These are phyloP conservation scores for Wickerhamiella cacticola DNA, from an alignment of 805 yeast genomes.

Conservation along the genomic window DNA sequence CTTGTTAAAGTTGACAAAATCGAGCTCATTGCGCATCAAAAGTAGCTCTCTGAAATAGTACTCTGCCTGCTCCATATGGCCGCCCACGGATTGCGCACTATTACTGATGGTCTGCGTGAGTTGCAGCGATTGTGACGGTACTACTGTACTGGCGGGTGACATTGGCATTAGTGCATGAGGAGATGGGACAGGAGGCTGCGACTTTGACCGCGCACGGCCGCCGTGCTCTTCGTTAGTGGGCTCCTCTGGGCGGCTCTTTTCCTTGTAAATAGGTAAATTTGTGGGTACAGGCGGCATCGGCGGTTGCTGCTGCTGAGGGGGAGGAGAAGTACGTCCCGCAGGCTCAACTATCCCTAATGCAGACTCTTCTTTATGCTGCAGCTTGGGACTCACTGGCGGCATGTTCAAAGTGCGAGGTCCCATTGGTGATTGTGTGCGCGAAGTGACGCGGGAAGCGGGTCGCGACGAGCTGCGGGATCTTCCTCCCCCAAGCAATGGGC, in stretches of 20 bases:
- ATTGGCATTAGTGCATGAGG: not conserved
- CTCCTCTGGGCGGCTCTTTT: not conserved
- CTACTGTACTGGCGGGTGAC: not conserved
- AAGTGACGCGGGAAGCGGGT: not conserved
- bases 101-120: not conserved
- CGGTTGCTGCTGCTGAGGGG: not conserved
- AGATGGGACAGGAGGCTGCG: constrained; percentile 9
- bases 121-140: not conserved
- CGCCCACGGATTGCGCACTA: constrained; percentile 20
- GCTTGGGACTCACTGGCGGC: not conserved
- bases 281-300: not conserved
- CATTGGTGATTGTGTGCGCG: constrained; percentile 4
- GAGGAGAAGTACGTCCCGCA: not conserved
- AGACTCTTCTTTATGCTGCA: not conserved
- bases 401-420: not conserved
- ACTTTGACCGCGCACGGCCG: constrained; percentile 8
- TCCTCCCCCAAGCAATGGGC: not conserved
- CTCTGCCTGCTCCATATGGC: constrained; percentile 21
- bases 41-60: constrained; percentile 49
- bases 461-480: constrained; percentile 9
- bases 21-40: constrained; percentile 46
- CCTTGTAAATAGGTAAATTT: too few relatives aligned
- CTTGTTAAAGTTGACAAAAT: constrained; percentile 44
- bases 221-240: not conserved
- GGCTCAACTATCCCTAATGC: not conserved